phyloP scores from a whole-genome alignment of 495 filamentous ascomycete genomes.

The Penicillium paradoxum region DNA sequence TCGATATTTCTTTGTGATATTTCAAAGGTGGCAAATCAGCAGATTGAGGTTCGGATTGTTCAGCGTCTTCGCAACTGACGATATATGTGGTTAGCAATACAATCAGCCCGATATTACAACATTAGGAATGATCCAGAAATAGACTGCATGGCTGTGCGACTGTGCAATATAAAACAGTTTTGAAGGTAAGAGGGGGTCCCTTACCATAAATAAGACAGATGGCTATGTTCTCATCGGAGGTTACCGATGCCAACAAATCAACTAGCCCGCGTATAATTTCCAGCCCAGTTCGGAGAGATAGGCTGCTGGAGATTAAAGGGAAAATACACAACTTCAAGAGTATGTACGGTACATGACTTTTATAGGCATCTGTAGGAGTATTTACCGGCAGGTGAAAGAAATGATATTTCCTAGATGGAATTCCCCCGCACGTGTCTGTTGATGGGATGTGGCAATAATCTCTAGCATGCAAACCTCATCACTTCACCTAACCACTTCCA shows the following conservation, averaged over 20 bases:
- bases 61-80: background rate
- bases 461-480: background rate
- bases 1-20: background rate
- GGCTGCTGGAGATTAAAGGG: background rate
- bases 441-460: background rate
- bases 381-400: background rate
- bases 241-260: constrained; percentile 9
- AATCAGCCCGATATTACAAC: constrained; percentile 6
- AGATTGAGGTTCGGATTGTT: background rate
- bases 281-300: background rate
- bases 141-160: constrained; percentile 10
- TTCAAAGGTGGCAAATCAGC: background rate
- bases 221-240: constrained; percentile 17
- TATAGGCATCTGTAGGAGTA: background rate
- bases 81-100: background rate
- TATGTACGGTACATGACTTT: background rate
- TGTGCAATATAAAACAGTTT: constrained; percentile 5
- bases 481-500: background rate
- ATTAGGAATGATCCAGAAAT: constrained; percentile 8
- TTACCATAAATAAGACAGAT: constrained; percentile 16
- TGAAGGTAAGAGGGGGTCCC: background rate
- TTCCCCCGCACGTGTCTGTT: background rate
- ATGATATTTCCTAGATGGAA: background rate
- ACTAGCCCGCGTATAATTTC: background rate
- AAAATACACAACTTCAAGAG: background rate